phyloP scores from a whole-genome alignment of 176 grass and related monocot genomes.

The Hsuehochloa calcarea region DNA sequence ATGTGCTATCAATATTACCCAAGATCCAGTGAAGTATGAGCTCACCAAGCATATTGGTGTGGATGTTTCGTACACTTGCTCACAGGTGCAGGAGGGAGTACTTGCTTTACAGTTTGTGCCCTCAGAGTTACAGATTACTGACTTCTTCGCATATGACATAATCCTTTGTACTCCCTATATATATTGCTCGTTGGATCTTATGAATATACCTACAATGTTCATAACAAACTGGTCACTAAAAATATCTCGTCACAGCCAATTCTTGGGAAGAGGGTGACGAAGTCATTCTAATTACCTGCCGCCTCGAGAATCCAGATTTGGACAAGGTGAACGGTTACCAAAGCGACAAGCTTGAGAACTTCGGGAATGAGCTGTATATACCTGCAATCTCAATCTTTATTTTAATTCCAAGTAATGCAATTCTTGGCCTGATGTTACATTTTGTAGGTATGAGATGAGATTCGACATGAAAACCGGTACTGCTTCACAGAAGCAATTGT shows the following conservation, averaged over 20 bases:
- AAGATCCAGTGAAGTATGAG: no score
- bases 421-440: background rate
- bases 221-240: slow-evolving; percentile 7
- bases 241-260: slow-evolving; percentile 57
- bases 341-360: slow-evolving; percentile 68
- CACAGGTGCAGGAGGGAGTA: no score
- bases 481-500: slow-evolving; percentile 83
- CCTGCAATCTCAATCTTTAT: background rate
- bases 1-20: no score
- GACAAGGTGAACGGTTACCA: slow-evolving; percentile 64
- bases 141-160: no score
- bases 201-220: no score
- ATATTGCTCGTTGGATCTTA: no score
- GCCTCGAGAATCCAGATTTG: slow-evolving; percentile 76
- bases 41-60: no score
- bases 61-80: no score
- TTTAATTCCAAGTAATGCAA: slow-evolving; percentile 24
- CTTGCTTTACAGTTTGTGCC: no score
- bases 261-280: slow-evolving; percentile 97
- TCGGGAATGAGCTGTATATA: slow-evolving; percentile 75
- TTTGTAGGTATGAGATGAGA: slow-evolving; percentile 81
- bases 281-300: slow-evolving; percentile 79
- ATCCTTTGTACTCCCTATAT: no score
- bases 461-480: slow-evolving; percentile 87
- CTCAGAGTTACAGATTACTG: no score